Percentiles rank a stretch among this genome's conserved stretches.
These are phyloP conservation scores for Cryomyces minteri DNA, from an alignment of 495 filamentous ascomycete genomes.

Conservation along the genomic window DNA sequence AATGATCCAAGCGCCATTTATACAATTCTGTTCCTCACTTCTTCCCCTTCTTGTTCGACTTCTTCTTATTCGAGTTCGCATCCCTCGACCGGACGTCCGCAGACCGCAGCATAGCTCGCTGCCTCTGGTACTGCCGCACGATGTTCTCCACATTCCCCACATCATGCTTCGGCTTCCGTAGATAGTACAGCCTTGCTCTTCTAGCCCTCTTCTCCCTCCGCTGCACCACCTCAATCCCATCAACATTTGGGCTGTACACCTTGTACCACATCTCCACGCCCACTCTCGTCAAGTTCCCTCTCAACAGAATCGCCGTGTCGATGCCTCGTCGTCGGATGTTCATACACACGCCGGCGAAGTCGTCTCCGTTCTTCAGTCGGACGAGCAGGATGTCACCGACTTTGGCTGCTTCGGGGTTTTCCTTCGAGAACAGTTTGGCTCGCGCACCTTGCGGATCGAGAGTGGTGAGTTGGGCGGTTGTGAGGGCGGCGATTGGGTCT, in stretches of 20 bases:
- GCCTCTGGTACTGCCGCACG: constrained; percentile 47
- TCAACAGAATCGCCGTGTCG: constrained; percentile 69
- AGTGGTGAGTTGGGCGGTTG: constrained; percentile 40
- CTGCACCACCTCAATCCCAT: constrained; percentile 88
- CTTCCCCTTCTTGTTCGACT: constrained; percentile 7
- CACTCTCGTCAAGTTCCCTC: constrained; percentile 62
- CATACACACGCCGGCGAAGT: constrained; percentile 74
- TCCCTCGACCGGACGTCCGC: constrained; percentile 11
- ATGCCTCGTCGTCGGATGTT: constrained; percentile 68
- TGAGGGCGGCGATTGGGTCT: constrained; percentile 43
- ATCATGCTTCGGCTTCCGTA: constrained; percentile 52
- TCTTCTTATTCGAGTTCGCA: constrained; percentile 12
- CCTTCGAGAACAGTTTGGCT: constrained; percentile 56
- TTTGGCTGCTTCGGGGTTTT: constrained; percentile 53
- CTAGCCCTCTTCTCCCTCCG: constrained; percentile 64
- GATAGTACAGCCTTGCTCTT: constrained; percentile 76
- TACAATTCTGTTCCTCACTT: neutral
- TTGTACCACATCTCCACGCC: constrained; percentile 99
- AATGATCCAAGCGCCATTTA: no score
- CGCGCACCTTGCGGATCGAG: constrained; percentile 78
- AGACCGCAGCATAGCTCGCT: constrained; percentile 30
- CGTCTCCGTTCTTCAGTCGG: constrained; percentile 63
- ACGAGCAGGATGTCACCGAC: constrained; percentile 85
- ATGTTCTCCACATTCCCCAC: constrained; percentile 51
- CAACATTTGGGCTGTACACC: constrained; percentile 72